These are phyloP conservation scores for Dactylorhiza incarnata DNA, from an alignment of 106 monocot genomes.

Conservation along the genomic window DNA sequence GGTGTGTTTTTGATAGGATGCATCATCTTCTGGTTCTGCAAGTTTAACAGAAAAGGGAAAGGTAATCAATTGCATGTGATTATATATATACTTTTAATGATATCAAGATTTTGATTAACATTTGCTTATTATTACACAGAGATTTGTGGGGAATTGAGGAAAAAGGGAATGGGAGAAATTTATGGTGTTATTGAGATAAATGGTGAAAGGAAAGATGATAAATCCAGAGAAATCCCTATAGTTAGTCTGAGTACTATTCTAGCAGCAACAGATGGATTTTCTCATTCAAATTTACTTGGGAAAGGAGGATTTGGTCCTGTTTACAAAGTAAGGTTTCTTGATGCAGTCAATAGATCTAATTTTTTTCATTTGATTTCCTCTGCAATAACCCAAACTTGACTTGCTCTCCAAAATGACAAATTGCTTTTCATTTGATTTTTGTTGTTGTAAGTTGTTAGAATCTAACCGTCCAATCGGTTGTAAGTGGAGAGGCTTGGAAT, in stretches of 20 bases:
- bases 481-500: no score
- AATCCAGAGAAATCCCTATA: not conserved
- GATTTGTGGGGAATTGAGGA: not conserved
- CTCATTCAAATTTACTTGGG: slow-evolving; percentile 14
- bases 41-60: not conserved
- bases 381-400: not conserved
- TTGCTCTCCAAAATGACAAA: not conserved
- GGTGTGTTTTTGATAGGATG: not conserved
- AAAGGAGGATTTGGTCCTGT: slow-evolving; percentile 36
- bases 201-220: not conserved
- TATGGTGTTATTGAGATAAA: not conserved
- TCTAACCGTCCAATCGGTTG: no score
- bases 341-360: not conserved
- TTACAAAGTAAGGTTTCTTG: slow-evolving; percentile 15
- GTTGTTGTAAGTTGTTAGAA: no score
- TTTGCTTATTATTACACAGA: not conserved
- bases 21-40: not conserved
- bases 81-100: not conserved
- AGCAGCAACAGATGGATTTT: slow-evolving; percentile 23
- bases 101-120: not conserved
- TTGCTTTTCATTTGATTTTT: not conserved
- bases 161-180: not conserved
- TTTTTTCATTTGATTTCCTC: not conserved
- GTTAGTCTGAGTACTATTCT: slow-evolving; percentile 9
- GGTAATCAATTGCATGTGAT: not conserved